Base-by-base conservation (phyloP, 352 stramenopile species). In the Blastocystis sp. region DNA sequence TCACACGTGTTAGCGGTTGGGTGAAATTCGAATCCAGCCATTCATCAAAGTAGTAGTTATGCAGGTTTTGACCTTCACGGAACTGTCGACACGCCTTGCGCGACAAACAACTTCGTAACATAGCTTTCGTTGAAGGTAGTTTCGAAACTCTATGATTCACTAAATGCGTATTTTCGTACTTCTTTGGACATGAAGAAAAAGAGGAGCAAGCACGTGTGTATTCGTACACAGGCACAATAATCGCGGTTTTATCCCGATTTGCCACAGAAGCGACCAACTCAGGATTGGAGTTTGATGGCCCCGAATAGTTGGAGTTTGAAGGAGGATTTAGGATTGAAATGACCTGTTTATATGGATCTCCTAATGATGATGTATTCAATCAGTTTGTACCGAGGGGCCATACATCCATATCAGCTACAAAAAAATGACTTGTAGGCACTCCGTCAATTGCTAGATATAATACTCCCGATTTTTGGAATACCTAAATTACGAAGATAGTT, bases 1-100 rank as follows among this genome's bases (percentile, higher is more conserved):
- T 64, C 16, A 85, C 73, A 20, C 9, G 50, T n/a, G 54, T 65
- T 9, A 85, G n/a, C 1, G n/a, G n/a, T 39, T 85, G 73, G 0
- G 73, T 68, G 53, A 45, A 85, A 34, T 68, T 85, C 1, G 9
- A 1, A 30, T 66, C 9, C 18, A 85, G 45, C 78, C 78, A 89
- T 2, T 79, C 78, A 20, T 7, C 18, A 39, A 89, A 89, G 47
- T 89, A 89, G 30, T 89, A 89, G n/a, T 89, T 79, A 53, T 89
- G 78, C 7, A 89, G 24, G 45, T 89, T 39, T 53, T 89, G 78
- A 11, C 66, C 66, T 37, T 59, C 16, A 20, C 78, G 78, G 47
- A 89, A 89, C n/a, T 85, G 20, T 3, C 73, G 54, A 85, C 73
- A 85, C 30, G 13, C 24, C 2, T 45, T 45, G 6, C 11, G 20